Percentiles rank a stretch among this genome's conserved stretches.
Evolutionary conservation across 1,284 basidiomycete genomes (phyloP).

Genomic region (Puccinia triticina): DNA sequence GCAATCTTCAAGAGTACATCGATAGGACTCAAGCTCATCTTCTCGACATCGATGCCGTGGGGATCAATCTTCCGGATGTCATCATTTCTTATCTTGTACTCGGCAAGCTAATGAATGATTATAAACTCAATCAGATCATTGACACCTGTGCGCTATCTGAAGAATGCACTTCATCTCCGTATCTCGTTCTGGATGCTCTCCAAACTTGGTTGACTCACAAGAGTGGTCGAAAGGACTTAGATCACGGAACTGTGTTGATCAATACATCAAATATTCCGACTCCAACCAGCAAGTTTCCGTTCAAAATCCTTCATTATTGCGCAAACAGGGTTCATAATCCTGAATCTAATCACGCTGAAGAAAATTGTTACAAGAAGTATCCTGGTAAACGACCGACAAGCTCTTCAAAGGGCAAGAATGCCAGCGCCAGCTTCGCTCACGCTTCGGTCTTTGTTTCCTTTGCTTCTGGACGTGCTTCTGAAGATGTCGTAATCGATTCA

Average conservation of each 20-base stretch:
- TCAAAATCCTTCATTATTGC: neutral
- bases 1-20: constrained; percentile 1
- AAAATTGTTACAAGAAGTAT: neutral
- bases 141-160: neutral
- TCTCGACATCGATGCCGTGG: neutral
- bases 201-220: neutral
- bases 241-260: too few species aligned
- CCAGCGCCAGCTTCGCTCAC: neutral
- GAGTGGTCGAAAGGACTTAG: too few species aligned
- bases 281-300: neutral
- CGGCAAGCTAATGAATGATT: neutral
- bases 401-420: neutral
- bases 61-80: neutral
- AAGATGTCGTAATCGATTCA: too few species aligned
- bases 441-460: neutral
- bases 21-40: neutral
- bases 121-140: neutral
- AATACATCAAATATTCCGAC: too few species aligned
- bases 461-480: too few species aligned
- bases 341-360: neutral
- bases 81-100: neutral
- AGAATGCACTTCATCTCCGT: neutral
- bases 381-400: too few species aligned
- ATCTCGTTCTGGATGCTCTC: neutral
- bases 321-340: neutral